These are phyloP conservation scores for Xerocomellus amylosporus DNA, from an alignment of 768 basidiomycete genomes.

Conservation along the genomic window DNA sequence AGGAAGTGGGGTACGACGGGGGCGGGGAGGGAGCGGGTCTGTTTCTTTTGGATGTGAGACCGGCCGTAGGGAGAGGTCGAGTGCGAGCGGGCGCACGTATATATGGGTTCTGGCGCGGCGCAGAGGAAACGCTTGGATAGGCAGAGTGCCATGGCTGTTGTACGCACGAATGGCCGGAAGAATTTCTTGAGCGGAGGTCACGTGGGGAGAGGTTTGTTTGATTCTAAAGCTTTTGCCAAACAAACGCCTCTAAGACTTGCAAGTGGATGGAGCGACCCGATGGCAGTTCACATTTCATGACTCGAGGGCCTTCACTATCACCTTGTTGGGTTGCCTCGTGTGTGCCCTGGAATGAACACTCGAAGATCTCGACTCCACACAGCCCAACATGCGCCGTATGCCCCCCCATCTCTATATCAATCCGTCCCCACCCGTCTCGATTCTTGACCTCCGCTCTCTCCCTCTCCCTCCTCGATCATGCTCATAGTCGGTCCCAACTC, in stretches of 20 bases:
- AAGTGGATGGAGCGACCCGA: too few species aligned
- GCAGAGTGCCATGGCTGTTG: constrained; percentile 11
- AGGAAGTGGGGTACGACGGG: constrained; percentile 86
- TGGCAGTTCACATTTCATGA: too few species aligned
- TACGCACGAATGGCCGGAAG: not conserved
- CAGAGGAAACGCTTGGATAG: constrained; percentile 14
- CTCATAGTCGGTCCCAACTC: constrained; percentile 10
- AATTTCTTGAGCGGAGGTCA: not conserved
- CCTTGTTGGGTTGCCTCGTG: not conserved
- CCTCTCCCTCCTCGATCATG: not conserved
- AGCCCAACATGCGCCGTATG: not conserved
- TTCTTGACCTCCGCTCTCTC: not conserved
- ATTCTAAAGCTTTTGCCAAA: constrained; percentile 22
- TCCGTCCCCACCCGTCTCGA: too few species aligned
- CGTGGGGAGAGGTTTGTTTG: constrained; percentile 12
- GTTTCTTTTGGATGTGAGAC: constrained; percentile 77
- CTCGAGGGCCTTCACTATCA: not conserved
- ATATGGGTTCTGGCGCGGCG: not conserved
- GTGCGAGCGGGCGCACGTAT: constrained; percentile 37
- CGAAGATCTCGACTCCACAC: not conserved
- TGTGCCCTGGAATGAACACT: not conserved
- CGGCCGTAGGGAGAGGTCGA: constrained; percentile 82
- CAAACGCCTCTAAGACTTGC: constrained; percentile 2
- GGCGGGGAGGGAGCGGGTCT: constrained; percentile 66
- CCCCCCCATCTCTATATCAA: not conserved